Base-by-base conservation (phyloP, 495 filamentous ascomycete genomes). In the Trichocladium antarcticum region DNA sequence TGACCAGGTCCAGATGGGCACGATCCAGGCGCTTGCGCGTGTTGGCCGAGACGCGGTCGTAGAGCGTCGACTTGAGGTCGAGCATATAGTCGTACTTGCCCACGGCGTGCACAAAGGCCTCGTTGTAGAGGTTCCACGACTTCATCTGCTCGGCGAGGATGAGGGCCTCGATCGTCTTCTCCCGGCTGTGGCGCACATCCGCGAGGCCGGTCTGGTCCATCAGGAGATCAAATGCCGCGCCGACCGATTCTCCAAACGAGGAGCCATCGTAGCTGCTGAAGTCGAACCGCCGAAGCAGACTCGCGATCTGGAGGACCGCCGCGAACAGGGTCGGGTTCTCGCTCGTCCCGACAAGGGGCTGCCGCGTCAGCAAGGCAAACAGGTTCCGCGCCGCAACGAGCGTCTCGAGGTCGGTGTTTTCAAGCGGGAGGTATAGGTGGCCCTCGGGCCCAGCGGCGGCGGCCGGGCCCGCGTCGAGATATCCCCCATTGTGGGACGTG, bases 41-140 rank as follows among this genome's bases (percentile, higher is more conserved):
- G 40, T 74, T 72, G 5, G 72, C 63, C 27, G 79, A 82, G 37
- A 98, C 80, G 36, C 84, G 67, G 16, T 72, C 64, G 54, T 76
- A 86, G 34, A 89, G 79, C 1, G 81, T 77, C 53, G 78, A 83
- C 17, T 79, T 74, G 32, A 89, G 64, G 19, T 78, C 74, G 37
- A 79, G 72, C 35, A 97, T 68, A 34, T 81, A 78, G 8, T 86
- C 81, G 57, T 89, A 84, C 62, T 92, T 92, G 21, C 92, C 92
- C 12, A 86, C 88, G n/a, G 81, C 87, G 64, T 98, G 92, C 8
- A 89, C 74, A 57, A 95, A 98, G 6, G 83, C 89, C 59, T 96
- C 89, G 49, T 85, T 83, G 58, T 92, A 98, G 10, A 98, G 75
- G 14, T 77, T 73, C 61, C 79, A 81, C 41, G 79, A 94, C 31